Percentiles rank a stretch among this genome's conserved stretches.
These are phyloP conservation scores for Cutaneotrichosporon cutaneum DNA, from an alignment of 1,284 basidiomycete genomes.

Conservation along the genomic window DNA sequence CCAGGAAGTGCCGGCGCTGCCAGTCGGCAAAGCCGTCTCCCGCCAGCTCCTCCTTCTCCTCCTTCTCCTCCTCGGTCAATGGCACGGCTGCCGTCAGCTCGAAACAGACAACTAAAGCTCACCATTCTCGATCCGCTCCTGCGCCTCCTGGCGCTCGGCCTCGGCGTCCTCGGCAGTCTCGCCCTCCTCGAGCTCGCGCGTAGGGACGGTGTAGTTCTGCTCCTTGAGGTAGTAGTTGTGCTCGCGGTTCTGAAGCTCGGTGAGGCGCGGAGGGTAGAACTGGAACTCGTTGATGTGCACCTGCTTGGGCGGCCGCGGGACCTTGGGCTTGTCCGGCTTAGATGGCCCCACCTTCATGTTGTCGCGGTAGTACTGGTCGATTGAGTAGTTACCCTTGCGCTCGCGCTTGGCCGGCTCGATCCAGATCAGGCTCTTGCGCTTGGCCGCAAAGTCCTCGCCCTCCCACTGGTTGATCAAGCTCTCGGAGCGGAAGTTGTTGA, in stretches of 20 bases:
- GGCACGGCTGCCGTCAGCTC: slow-evolving; percentile 65
- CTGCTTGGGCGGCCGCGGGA: slow-evolving; percentile 87
- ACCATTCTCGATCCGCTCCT: slow-evolving; percentile 84
- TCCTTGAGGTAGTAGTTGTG: slow-evolving; percentile 71
- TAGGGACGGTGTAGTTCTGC: slow-evolving; percentile 68
- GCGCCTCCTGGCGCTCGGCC: slow-evolving; percentile 73
- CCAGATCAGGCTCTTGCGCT: slow-evolving; percentile 65
- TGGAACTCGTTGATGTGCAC: slow-evolving; percentile 90
- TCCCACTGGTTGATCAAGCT: slow-evolving; percentile 88
- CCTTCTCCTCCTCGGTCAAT: slow-evolving; percentile 78
- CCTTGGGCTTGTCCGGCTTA: slow-evolving; percentile 80
- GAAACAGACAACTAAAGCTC: slow-evolving; percentile 16
- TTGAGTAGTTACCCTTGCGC: slow-evolving; percentile 92
- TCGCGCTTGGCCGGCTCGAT: slow-evolving; percentile 94
- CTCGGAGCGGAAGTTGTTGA: slow-evolving; percentile 96
- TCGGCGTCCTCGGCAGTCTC: slow-evolving; percentile 84
- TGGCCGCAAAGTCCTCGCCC: slow-evolving; percentile 81
- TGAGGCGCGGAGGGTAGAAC: slow-evolving; percentile 83
- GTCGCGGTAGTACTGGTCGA: slow-evolving; percentile 92
- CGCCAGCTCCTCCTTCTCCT: slow-evolving; percentile 75
- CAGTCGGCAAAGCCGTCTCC: slow-evolving; percentile 81
- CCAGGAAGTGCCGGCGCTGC: slow-evolving; percentile 91
- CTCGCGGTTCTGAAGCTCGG: slow-evolving; percentile 85
- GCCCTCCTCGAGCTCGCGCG: slow-evolving; percentile 65
- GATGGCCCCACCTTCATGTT: slow-evolving; percentile 65